phyloP scores from a whole-genome alignment of 768 basidiomycete species.

The Leccinum ochraceum region DNA sequence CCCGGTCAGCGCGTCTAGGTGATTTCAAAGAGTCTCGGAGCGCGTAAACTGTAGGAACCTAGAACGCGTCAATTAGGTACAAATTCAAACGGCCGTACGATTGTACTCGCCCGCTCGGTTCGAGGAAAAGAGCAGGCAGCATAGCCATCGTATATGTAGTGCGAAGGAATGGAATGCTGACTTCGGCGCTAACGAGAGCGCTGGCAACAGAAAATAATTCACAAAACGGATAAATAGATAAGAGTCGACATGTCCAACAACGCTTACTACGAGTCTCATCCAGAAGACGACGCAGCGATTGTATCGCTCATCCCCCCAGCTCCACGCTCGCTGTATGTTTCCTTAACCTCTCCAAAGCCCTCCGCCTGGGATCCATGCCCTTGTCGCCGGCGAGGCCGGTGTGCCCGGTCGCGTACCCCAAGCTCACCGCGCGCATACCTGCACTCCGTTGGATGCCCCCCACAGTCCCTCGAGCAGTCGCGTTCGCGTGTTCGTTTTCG shows the following conservation, averaged over 20 bases:
- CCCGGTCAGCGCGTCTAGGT: too few species aligned
- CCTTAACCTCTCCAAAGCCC: slow-evolving; percentile 22
- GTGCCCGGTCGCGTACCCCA: slow-evolving; percentile 27
- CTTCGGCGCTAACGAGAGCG: background rate
- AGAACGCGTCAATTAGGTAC: too few species aligned
- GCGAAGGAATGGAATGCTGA: background rate
- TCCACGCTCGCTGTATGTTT: slow-evolving; percentile 24
- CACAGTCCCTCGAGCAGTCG: background rate
- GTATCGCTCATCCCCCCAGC: slow-evolving; percentile 10
- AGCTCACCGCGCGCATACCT: slow-evolving; percentile 29
- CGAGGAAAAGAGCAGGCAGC: background rate
- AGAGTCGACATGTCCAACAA: slow-evolving; percentile 2
- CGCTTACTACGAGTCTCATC: background rate
- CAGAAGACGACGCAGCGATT: background rate
- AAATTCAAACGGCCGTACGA: too few species aligned
- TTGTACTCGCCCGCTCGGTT: too few species aligned
- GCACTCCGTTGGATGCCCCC: slow-evolving; percentile 14
- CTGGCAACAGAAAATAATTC: background rate
- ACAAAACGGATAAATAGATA: background rate
- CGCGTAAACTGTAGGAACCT: too few species aligned
- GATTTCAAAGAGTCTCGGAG: too few species aligned
- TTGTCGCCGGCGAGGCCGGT: background rate
- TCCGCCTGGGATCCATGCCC: slow-evolving; percentile 25
- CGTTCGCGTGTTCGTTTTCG: slow-evolving; percentile 7
- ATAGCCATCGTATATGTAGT: background rate